Conservation (phyloP, 2,329 filamentous ascomycete genomes). For the Capronia epimyces region DNA sequence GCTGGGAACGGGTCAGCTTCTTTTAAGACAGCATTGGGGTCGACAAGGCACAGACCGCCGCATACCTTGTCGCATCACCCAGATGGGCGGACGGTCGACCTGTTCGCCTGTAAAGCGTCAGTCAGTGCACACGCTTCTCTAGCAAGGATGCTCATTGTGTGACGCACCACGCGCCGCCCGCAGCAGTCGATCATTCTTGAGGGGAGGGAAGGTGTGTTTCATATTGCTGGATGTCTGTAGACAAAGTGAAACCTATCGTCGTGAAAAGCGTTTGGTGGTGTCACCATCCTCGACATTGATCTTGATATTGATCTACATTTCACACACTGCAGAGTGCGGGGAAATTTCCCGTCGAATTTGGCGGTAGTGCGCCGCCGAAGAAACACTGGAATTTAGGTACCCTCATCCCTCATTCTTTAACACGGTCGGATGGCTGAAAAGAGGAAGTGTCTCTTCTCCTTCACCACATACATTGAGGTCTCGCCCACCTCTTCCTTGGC, state of each 20-base stretch:
- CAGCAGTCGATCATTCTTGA: slow-evolving; percentile 89
- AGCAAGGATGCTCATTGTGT: background rate
- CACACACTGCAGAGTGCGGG: too few relatives aligned
- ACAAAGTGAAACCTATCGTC: background rate
- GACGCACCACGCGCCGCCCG: slow-evolving; percentile 75
- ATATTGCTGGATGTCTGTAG: slow-evolving; percentile 41
- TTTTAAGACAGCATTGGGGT: slow-evolving; percentile 3
- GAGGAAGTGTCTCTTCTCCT: too few relatives aligned
- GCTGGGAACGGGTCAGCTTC: slow-evolving; percentile 48
- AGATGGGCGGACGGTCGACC: slow-evolving; percentile 89
- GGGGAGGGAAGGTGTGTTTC: slow-evolving; percentile 67
- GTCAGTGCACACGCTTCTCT: slow-evolving; percentile 1
- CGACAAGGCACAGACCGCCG: slow-evolving; percentile 24
- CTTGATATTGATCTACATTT: background rate
- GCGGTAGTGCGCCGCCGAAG: too few relatives aligned
- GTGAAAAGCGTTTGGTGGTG: too few relatives aligned
- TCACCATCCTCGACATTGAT: too few relatives aligned
- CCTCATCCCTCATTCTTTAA: too few relatives aligned
- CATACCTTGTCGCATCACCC: slow-evolving; percentile 98
- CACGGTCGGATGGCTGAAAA: too few relatives aligned
- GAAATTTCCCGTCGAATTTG: too few relatives aligned
- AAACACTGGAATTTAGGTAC: too few relatives aligned
- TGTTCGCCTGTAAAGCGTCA: slow-evolving; percentile 60
- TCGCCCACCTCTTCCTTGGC: too few relatives aligned
- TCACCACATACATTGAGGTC: too few relatives aligned